Evolutionary conservation across 169 alveolate genomes (phyloP).

Genomic region (Cryptosporidium xiaoi): DNA sequence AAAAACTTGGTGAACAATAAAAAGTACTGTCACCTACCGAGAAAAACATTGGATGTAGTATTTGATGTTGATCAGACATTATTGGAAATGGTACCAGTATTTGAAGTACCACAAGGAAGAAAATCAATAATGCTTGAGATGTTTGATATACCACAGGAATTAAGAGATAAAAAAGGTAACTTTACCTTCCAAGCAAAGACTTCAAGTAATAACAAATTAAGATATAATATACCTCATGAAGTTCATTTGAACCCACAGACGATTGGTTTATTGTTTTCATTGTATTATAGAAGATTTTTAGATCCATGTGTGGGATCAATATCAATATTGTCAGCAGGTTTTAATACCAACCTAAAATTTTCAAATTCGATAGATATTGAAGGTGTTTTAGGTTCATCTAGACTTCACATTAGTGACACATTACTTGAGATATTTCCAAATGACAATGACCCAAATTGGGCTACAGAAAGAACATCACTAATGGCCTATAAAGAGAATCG

Average conservation of each 20-base stretch:
- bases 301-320: slow-evolving; percentile 73
- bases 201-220: slow-evolving; percentile 28
- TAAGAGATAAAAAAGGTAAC: slow-evolving; percentile 8
- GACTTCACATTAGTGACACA: slow-evolving; percentile 54
- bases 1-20: slow-evolving; percentile 50
- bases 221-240: slow-evolving; percentile 64
- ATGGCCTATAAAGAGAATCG: slow-evolving; percentile 27
- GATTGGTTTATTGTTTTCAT: slow-evolving; percentile 61
- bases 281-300: slow-evolving; percentile 56
- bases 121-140: slow-evolving; percentile 55
- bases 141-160: slow-evolving; percentile 43
- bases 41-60: slow-evolving; percentile 58
- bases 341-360: slow-evolving; percentile 53
- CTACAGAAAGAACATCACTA: slow-evolving; percentile 68
- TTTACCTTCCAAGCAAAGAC: slow-evolving; percentile 22
- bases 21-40: slow-evolving; percentile 47
- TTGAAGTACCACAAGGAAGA: slow-evolving; percentile 42
- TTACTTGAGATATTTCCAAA: slow-evolving; percentile 50
- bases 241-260: slow-evolving; percentile 65
- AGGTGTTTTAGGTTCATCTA: slow-evolving; percentile 42
- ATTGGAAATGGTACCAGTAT: slow-evolving; percentile 58
- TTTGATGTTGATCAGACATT: slow-evolving; percentile 65
- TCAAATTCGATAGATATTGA: slow-evolving; percentile 57
- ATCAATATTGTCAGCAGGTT: slow-evolving; percentile 55
- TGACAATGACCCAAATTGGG: slow-evolving; percentile 55